Percentiles rank a stretch among this genome's conserved stretches.
phyloP scores from a whole-genome alignment of 2,329 filamentous ascomycete genomes.

The Penicillium brasilianum region DNA sequence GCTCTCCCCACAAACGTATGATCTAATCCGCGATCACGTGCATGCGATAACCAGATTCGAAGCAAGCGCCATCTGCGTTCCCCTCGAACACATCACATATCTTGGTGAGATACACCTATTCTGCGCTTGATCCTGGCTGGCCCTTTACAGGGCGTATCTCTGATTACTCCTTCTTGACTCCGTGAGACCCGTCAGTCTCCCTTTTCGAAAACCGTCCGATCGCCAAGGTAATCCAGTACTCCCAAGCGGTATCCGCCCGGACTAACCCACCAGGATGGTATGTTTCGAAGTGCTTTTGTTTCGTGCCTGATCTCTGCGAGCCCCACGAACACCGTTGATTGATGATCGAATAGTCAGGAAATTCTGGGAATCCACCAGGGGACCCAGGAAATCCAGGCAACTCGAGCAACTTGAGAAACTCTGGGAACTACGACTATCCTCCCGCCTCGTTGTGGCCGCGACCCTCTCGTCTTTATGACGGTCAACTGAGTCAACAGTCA shows the following conservation, averaged over 20 bases:
- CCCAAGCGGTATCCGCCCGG: conserved; percentile 8
- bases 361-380: conserved; percentile 1
- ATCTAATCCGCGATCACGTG: conserved; percentile 34
- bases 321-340: background rate
- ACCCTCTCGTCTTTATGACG: conserved; percentile 28
- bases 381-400: background rate
- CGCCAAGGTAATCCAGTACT: conserved; percentile 9
- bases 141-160: conserved; percentile 2
- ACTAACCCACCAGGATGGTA: conserved; percentile 29
- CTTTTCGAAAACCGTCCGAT: conserved; percentile 3
- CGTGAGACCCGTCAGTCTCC: conserved; percentile 5
- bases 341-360: conserved; percentile 6
- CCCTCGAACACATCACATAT: conserved; percentile 5
- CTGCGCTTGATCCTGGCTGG: background rate
- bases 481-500: background rate
- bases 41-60: conserved; percentile 13
- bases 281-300: conserved; percentile 20
- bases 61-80: background rate
- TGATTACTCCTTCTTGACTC: background rate
- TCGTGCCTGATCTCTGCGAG: conserved; percentile 14
- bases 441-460: conserved; percentile 41
- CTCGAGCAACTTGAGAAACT: conserved; percentile 32
- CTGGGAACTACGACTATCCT: conserved; percentile 51
- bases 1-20: conserved; percentile 29
- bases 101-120: background rate